phyloP scores from a whole-genome alignment of 176 grass and related monocot species.

The Carex myosuroides region DNA sequence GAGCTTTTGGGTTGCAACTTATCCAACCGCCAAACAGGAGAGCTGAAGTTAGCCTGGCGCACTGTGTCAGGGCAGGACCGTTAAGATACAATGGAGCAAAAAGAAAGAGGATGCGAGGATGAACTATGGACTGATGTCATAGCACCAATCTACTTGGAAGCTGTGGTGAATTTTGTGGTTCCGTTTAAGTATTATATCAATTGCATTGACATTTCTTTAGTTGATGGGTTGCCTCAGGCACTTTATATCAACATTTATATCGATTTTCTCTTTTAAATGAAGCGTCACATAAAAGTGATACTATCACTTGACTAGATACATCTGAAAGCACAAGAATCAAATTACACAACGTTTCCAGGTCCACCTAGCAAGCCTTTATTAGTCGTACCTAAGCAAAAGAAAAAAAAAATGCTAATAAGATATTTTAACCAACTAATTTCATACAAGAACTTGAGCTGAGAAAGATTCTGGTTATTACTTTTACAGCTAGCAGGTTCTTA shows the following conservation, averaged over 20 bases:
- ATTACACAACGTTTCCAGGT: not conserved
- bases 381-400: not conserved
- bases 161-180: not conserved
- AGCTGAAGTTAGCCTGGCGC: not conserved
- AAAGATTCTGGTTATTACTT: not conserved
- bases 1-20: not conserved
- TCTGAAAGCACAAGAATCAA: constrained; percentile 6
- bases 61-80: not conserved
- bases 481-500: not conserved
- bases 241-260: not conserved
- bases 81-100: not conserved
- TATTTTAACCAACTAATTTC: not conserved
- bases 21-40: not conserved
- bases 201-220: not conserved
- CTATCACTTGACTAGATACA: constrained; percentile 9
- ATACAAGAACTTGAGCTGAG: not conserved
- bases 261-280: not conserved
- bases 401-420: not conserved
- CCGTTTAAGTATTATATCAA: not conserved
- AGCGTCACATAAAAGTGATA: not conserved
- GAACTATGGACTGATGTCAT: not conserved
- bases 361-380: constrained; percentile 12
- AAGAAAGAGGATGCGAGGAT: not conserved
- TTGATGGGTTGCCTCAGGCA: not conserved
- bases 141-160: not conserved